These are phyloP conservation scores for Paecilomyces fulvus DNA, from an alignment of 2,329 filamentous ascomycete genomes.

Conservation along the genomic window DNA sequence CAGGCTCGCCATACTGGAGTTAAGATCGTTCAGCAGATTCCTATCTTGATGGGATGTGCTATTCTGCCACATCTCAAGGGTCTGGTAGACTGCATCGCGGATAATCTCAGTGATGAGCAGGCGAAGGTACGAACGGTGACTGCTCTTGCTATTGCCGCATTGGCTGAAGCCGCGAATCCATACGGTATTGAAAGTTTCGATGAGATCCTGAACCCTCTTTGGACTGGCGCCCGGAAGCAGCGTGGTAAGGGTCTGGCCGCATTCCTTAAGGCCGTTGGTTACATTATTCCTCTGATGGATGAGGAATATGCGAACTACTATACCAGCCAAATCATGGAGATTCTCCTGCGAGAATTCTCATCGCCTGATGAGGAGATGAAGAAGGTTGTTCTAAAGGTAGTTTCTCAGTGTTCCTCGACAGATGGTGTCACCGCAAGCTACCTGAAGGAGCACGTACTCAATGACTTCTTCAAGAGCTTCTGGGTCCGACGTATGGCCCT, in stretches of 20 bases:
- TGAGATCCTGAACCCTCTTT: conserved; percentile 91
- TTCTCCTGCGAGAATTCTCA: conserved; percentile 87
- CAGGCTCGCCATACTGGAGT: conserved; percentile 96
- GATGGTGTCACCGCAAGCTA: conserved; percentile 93
- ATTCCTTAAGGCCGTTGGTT: conserved; percentile 94
- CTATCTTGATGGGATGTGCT: conserved; percentile 96
- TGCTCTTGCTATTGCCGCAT: conserved; percentile 83
- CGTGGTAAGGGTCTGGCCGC: conserved; percentile 91
- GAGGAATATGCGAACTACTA: conserved; percentile 99
- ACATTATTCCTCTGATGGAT: conserved; percentile 98
- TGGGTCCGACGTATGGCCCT: conserved; percentile 96
- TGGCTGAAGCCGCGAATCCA: conserved; percentile 92
- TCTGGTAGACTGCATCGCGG: conserved; percentile 89
- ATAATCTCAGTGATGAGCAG: conserved; percentile 94
- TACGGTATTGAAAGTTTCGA: conserved; percentile 99
- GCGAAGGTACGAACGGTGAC: conserved; percentile 97
- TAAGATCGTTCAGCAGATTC: conserved; percentile 98
- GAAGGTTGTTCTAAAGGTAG: conserved; percentile 95
- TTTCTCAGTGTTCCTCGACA: conserved; percentile 90
- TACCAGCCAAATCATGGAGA: conserved; percentile 98
- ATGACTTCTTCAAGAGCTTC: conserved; percentile 98
- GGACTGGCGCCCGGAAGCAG: conserved; percentile 94
- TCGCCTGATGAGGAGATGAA: conserved; percentile 99
- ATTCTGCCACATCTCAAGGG: conserved; percentile 93
- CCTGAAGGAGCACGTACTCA: conserved; percentile 86